phyloP scores from a whole-genome alignment of 1,139 yeast species.

The Kurtzmaniella quercitrusa region DNA sequence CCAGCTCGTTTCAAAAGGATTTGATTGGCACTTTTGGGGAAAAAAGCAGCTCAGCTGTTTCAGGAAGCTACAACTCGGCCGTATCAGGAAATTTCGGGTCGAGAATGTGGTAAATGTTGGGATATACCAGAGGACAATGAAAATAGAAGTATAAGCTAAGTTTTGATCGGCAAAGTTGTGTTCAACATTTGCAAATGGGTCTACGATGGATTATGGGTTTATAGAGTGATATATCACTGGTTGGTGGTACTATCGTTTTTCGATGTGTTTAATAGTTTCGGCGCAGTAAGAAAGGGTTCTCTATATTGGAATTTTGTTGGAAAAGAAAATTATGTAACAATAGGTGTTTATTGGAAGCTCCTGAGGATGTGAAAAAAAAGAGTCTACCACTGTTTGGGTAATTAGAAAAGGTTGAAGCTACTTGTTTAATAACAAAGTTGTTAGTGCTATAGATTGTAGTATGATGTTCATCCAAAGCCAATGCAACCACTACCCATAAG shows the following conservation, averaged over 20 bases:
- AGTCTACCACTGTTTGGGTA: neutral
- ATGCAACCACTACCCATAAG: too few species aligned
- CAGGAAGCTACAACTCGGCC: neutral
- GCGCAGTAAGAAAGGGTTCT: neutral
- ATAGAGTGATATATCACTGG: neutral
- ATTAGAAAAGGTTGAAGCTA: neutral
- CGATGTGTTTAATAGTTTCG: neutral
- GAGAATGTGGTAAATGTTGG: neutral
- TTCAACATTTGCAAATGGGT: neutral
- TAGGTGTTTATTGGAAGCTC: neutral
- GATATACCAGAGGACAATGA: neutral
- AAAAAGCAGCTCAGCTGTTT: neutral
- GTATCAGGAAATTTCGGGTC: constrained; percentile 1
- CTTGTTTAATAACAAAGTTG: neutral
- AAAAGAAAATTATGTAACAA: neutral
- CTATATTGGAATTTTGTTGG: neutral
- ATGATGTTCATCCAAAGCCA: too few species aligned
- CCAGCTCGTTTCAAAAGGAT: neutral
- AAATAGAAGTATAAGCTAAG: neutral
- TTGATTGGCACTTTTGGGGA: neutral
- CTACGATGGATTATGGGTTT: neutral
- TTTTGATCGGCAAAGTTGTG: neutral
- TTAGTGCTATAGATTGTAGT: neutral
- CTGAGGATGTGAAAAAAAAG: neutral
- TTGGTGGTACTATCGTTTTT: neutral